Evolutionary conservation across 2,329 filamentous ascomycete species (phyloP).

Genomic region (Leptographium radiaticola): DNA sequence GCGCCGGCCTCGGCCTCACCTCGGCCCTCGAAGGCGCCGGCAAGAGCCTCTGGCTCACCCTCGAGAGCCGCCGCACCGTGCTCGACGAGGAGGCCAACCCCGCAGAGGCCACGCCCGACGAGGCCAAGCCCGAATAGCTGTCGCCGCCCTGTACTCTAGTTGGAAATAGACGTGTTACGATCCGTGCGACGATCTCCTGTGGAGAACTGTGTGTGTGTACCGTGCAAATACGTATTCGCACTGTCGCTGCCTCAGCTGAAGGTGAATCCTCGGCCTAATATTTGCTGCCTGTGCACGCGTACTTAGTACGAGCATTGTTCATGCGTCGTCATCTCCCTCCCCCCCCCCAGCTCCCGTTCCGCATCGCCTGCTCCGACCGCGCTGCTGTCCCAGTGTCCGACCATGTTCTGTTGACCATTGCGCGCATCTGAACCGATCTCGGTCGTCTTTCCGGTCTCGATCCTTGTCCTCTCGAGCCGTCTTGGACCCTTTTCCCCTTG

Average conservation of each 20-base stretch:
- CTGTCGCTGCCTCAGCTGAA: background rate
- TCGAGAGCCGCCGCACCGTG: slow-evolving; percentile 71
- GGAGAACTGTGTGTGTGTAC: background rate
- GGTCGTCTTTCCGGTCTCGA: too few relatives aligned
- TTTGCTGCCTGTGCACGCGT: background rate
- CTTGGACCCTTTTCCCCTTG: too few relatives aligned
- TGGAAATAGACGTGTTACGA: background rate
- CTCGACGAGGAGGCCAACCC: slow-evolving; percentile 47
- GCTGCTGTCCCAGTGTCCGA: too few relatives aligned
- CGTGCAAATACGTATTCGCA: background rate
- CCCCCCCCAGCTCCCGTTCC: too few relatives aligned
- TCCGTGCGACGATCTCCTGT: too few relatives aligned
- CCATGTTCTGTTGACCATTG: too few relatives aligned
- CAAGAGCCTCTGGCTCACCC: slow-evolving; percentile 73
- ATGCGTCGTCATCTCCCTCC: too few relatives aligned
- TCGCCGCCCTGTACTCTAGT: background rate
- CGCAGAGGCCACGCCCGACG: slow-evolving; percentile 28
- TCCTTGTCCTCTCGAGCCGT: too few relatives aligned
- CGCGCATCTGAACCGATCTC: too few relatives aligned
- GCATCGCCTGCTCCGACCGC: too few relatives aligned
- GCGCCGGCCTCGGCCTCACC: slow-evolving; percentile 64
- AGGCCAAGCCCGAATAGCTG: slow-evolving; percentile 1
- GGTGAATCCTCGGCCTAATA: too few relatives aligned
- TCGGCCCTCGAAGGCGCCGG: slow-evolving; percentile 66
- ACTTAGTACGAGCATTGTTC: too few relatives aligned